Percentiles rank a stretch among this genome's conserved stretches.
phyloP scores from a whole-genome alignment of 1,284 basidiomycete genomes.

The Tranzscheliella williamsii region DNA sequence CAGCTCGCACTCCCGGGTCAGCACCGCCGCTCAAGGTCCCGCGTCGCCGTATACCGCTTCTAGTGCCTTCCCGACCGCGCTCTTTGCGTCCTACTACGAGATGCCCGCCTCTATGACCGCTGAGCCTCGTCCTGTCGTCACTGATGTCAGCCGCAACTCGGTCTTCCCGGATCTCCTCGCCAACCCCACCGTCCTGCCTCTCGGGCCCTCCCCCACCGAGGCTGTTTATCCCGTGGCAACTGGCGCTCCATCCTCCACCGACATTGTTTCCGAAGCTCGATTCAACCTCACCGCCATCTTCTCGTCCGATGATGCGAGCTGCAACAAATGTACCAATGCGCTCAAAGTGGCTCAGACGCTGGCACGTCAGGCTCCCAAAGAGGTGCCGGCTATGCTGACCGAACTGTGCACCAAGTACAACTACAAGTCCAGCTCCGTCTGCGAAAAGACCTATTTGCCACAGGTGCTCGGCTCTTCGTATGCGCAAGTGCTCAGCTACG shows the following conservation, averaged over 20 bases:
- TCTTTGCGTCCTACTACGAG: slow-evolving; percentile 49
- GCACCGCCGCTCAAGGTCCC: background rate
- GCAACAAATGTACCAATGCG: slow-evolving; percentile 69
- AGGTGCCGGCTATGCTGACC: slow-evolving; percentile 69
- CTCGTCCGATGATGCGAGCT: slow-evolving; percentile 62
- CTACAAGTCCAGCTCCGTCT: slow-evolving; percentile 65
- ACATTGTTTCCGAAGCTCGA: slow-evolving; percentile 65
- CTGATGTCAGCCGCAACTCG: slow-evolving; percentile 35
- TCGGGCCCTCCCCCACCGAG: slow-evolving; percentile 62
- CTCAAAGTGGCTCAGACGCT: slow-evolving; percentile 72
- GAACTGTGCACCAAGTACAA: slow-evolving; percentile 70
- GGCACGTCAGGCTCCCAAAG: slow-evolving; percentile 69
- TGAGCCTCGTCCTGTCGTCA: slow-evolving; percentile 47
- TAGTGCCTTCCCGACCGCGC: slow-evolving; percentile 55
- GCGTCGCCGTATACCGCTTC: slow-evolving; percentile 47
- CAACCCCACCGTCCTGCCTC: slow-evolving; percentile 72
- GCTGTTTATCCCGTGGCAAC: slow-evolving; percentile 45
- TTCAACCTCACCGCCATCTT: slow-evolving; percentile 50
- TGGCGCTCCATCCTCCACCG: slow-evolving; percentile 49
- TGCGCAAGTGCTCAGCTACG: slow-evolving; percentile 56
- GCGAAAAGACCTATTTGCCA: slow-evolving; percentile 36
- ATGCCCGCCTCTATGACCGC: slow-evolving; percentile 33
- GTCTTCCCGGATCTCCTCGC: slow-evolving; percentile 64
- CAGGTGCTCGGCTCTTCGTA: slow-evolving; percentile 42
- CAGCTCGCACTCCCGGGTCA: background rate